Percentiles rank a stretch among this genome's conserved stretches.
phyloP scores from a whole-genome alignment of 1,284 basidiomycete genomes.

The Ganoderma meredithae region DNA sequence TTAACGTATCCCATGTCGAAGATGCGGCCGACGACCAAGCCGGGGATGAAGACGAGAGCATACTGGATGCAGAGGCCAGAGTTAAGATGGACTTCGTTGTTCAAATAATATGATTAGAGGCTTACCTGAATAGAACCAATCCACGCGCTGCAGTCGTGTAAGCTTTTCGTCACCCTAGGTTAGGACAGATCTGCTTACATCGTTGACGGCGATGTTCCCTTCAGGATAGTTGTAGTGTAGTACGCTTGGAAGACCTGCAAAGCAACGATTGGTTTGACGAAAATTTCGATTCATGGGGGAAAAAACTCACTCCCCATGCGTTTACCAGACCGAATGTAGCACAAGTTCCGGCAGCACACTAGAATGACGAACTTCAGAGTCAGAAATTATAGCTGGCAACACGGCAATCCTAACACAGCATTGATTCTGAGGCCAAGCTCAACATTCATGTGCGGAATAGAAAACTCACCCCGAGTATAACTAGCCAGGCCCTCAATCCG shows the following conservation, averaged over 20 bases:
- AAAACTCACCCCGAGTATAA: constrained; percentile 46
- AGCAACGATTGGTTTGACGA: neutral
- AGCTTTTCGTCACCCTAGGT: neutral
- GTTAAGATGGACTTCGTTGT: constrained; percentile 6
- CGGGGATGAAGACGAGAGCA: constrained; percentile 54
- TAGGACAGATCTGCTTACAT: constrained; percentile 53
- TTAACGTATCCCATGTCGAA: constrained; percentile 62
- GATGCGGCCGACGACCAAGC: constrained; percentile 58
- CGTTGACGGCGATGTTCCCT: constrained; percentile 50
- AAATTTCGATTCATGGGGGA: neutral
- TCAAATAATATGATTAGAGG: neutral
- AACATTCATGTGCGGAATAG: neutral
- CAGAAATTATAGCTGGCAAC: neutral
- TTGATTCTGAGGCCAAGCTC: neutral
- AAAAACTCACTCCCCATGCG: constrained; percentile 49
- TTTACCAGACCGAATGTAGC: constrained; percentile 52
- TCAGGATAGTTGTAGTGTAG: constrained; percentile 47
- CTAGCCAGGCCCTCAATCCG: constrained; percentile 49
- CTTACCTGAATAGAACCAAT: constrained; percentile 74
- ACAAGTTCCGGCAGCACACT: constrained; percentile 39
- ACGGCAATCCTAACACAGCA: neutral
- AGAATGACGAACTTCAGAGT: neutral
- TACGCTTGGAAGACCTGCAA: constrained; percentile 55
- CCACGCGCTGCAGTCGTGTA: constrained; percentile 59
- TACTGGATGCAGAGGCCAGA: constrained; percentile 39